Evolutionary conservation across 371 early-diverging fungal genomes (phyloP).

Genomic region (Circinella umbellata): DNA sequence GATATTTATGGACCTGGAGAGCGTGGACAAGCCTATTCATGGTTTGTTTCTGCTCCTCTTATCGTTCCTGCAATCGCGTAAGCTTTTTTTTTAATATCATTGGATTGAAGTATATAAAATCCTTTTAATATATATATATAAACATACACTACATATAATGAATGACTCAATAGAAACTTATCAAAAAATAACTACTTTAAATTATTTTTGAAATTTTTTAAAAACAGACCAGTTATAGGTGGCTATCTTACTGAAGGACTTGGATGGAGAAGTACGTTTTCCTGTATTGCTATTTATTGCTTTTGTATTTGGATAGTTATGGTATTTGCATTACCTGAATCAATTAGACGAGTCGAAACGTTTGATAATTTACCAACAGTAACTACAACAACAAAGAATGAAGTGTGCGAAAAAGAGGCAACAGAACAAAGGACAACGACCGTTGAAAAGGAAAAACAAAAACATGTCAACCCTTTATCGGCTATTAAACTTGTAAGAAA

Average conservation of each 20-base stretch:
- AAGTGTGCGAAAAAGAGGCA: background rate
- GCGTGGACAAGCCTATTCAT: constrained; percentile 45
- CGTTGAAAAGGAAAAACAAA: background rate
- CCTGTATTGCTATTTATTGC: constrained; percentile 34
- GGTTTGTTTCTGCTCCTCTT: constrained; percentile 39
- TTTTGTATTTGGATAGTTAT: constrained; percentile 36
- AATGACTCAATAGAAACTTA: background rate
- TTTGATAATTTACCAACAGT: background rate
- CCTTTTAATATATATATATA: background rate
- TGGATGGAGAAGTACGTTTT: constrained; percentile 52
- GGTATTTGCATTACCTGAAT: constrained; percentile 46
- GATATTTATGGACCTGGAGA: constrained; percentile 47
- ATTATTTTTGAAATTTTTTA: no score
- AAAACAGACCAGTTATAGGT: constrained; percentile 44
- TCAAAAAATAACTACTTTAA: background rate
- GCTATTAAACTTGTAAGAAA: constrained; percentile 35
- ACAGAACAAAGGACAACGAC: background rate
- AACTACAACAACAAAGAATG: background rate
- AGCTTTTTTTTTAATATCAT: background rate
- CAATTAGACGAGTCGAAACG: constrained; percentile 15
- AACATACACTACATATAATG: no score
- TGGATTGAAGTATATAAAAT: background rate
- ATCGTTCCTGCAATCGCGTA: constrained; percentile 46
- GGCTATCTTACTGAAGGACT: constrained; percentile 49
- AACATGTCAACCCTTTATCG: constrained; percentile 32